Evolutionary conservation across 306 rosid genomes (phyloP).

Genomic region (Rosa rugosa): DNA sequence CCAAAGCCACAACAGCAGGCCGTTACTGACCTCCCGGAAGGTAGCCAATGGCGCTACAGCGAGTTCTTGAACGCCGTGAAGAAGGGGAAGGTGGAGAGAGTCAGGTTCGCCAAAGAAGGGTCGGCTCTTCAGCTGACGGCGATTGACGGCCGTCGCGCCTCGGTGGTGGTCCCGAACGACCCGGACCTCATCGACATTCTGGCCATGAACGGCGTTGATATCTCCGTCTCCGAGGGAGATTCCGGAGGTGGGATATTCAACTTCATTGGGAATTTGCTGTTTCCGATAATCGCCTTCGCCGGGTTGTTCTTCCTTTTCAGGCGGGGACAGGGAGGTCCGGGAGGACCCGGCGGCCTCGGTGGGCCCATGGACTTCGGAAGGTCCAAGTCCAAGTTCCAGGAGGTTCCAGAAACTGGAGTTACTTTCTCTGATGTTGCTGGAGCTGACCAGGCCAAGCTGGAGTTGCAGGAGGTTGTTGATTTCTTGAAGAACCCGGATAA

Average conservation of each 20-base stretch:
- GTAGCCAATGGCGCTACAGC: conserved; percentile 91
- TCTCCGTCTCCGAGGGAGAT: conserved; percentile 87
- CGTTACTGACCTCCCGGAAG: conserved; percentile 80
- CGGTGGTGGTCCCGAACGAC: conserved; percentile 87
- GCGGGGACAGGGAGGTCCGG: conserved; percentile 81
- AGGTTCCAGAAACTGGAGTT: conserved; percentile 91
- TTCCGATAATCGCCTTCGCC: conserved; percentile 86
- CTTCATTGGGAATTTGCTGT: conserved; percentile 73
- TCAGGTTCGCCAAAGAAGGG: conserved; percentile 89
- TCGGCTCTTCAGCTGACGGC: conserved; percentile 89
- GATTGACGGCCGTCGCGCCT: conserved; percentile 86
- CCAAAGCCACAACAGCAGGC: conserved; percentile 69
- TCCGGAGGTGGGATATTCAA: conserved; percentile 67
- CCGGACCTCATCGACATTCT: conserved; percentile 93
- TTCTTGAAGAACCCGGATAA: conserved; percentile 95
- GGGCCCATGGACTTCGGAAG: conserved; percentile 98
- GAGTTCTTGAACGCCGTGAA: conserved; percentile 91
- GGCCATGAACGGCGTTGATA: conserved; percentile 96
- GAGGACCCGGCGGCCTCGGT: conserved; percentile 90
- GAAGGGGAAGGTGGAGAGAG: conserved; percentile 92
- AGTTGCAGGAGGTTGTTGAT: conserved; percentile 90
- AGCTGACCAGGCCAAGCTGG: conserved; percentile 94
- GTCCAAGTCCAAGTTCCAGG: conserved; percentile 88
- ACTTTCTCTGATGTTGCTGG: conserved; percentile 91
- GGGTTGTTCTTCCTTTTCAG: conserved; percentile 89